These are phyloP conservation scores for Comarum palustre DNA, from an alignment of 306 rosid species.

Conservation along the genomic window DNA sequence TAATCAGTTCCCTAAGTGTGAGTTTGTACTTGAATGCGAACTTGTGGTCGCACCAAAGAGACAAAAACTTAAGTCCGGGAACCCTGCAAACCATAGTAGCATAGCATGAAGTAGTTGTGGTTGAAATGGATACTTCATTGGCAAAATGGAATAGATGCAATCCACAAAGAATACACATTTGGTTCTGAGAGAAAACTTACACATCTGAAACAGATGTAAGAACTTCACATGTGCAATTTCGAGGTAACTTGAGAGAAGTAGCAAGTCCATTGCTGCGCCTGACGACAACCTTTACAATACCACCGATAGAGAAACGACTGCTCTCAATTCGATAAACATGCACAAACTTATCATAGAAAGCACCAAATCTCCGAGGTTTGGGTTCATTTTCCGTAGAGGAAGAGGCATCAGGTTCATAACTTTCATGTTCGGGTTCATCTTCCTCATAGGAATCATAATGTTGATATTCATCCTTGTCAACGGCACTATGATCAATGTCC, in stretches of 20 bases:
- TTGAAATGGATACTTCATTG: too few species aligned
- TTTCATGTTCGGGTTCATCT: background rate
- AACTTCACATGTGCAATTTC: background rate
- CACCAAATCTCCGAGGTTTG: background rate
- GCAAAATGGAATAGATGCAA: background rate
- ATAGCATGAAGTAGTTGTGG: background rate
- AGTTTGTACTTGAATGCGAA: background rate
- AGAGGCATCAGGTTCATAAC: too few species aligned
- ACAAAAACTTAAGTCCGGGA: background rate
- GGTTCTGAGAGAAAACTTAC: background rate
- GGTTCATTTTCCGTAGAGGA: too few species aligned
- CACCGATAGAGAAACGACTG: background rate
- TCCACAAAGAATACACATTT: too few species aligned
- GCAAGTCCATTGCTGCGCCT: background rate
- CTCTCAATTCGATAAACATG: background rate
- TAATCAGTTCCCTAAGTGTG: background rate
- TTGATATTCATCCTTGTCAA: background rate
- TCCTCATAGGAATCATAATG: background rate
- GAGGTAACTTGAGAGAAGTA: background rate
- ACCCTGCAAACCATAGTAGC: background rate
- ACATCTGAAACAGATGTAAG: background rate
- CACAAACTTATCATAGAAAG: background rate
- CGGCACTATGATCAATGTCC: background rate
- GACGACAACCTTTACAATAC: background rate
- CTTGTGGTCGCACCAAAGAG: background rate